Conservation (phyloP, 352 stramenopile species). For the Pythium biforme region DNA sequence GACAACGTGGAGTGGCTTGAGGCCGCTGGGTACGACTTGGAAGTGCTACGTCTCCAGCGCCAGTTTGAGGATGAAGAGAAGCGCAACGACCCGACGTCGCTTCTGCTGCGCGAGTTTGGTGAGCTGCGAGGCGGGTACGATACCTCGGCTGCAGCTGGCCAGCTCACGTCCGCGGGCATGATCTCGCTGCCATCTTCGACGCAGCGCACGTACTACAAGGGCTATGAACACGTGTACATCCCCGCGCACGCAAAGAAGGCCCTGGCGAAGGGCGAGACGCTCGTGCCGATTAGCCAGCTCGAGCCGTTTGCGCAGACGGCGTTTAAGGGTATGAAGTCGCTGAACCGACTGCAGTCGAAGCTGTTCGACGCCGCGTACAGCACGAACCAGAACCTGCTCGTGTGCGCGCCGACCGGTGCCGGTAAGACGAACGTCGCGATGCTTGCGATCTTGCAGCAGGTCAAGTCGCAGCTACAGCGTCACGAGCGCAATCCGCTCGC, state of each 20-base stretch:
- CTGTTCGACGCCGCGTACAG: constrained; percentile 97
- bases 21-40: constrained; percentile 71
- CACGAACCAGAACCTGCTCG: constrained; percentile 96
- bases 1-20: constrained; percentile 70
- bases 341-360: constrained; percentile 98
- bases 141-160: constrained; percentile 55
- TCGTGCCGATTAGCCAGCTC: constrained; percentile 64
- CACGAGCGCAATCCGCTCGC: constrained; percentile 40
- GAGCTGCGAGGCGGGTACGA: constrained; percentile 69
- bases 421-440: constrained; percentile 99
- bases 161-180: constrained; percentile 55
- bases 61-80: constrained; percentile 70
- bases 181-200: constrained; percentile 57
- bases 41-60: constrained; percentile 70
- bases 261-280: constrained; percentile 48
- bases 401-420: constrained; percentile 91
- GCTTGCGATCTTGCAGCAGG: constrained; percentile 93
- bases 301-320: constrained; percentile 77
- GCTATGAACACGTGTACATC: constrained; percentile 85
- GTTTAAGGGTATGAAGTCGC: constrained; percentile 65
- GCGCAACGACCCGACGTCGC: constrained; percentile 57
- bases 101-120: constrained; percentile 78
- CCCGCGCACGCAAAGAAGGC: constrained; percentile 64
- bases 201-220: constrained; percentile 75
- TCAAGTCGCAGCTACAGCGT: constrained; percentile 72